Evolutionary conservation across 106 monocot species (phyloP), one percentile per base, ranked within the genome.

Genomic region (Phalaenopsis equestris): DNA sequence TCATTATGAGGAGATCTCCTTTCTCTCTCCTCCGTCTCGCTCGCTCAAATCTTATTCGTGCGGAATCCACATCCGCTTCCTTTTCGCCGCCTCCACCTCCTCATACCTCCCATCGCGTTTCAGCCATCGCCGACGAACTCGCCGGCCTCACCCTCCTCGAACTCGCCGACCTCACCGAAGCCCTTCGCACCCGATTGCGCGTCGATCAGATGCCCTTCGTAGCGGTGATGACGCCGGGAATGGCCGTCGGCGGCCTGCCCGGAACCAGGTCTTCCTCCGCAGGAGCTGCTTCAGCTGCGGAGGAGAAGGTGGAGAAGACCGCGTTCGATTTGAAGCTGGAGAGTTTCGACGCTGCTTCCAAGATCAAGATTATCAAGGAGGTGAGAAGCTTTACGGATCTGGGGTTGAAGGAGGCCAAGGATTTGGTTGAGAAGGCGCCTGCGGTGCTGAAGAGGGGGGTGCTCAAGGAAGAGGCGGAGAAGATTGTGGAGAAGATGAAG

Each of bases 371-470:
- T 73, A 89, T 89, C 37, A 89, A 89, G 81, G 89, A 89, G 79
- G 86, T 89, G 56, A 80, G 89, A 36, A 82, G 68, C 41, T 88
- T 88, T 42, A 88, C 86, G 38, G 86, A 83, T 30, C 45, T 88
- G 42, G 89, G 89, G 61, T 80, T 89, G 49, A 89, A 89, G 89
- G 89, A 89, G 81, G 89, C 89, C 39, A 89, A 89, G 81, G 89
- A 89, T 72, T 83, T 88, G n/a, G 88, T 88, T 24, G 88, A 88
- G 81, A 88, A 88, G 85, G 86, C 86, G 15, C 89, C 89, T 2
- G 67, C 81, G 12, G 84, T 89, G 56, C 42, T 89, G 6, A 89
- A 89, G 82, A 52, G 42, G 45, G 89, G 89, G 30, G 78, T 89
- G 15, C 56, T 58, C 16, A 89, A 89, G 81, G 89, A 89, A 81